Evolutionary conservation across 306 rosid genomes (phyloP).

Genomic region (Begonia peltatifolia): DNA sequence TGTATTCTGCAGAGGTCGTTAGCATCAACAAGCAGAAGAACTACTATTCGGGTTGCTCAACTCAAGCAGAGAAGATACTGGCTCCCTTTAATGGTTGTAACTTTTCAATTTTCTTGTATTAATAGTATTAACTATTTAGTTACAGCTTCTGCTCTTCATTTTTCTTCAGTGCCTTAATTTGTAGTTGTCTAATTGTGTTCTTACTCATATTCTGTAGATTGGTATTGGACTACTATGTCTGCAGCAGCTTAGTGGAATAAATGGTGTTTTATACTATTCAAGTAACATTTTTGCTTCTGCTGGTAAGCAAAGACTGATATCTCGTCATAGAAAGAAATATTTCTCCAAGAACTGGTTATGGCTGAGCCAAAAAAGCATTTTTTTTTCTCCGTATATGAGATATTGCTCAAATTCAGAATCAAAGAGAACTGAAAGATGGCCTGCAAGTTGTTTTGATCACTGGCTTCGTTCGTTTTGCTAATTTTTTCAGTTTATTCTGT

Average conservation of each 20-base stretch:
- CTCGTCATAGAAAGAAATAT: background rate
- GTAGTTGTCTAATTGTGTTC: constrained; percentile 11
- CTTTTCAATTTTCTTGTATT: constrained; percentile 2
- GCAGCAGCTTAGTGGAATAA: constrained; percentile 90
- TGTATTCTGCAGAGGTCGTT: constrained; percentile 47
- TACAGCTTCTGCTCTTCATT: constrained; percentile 11
- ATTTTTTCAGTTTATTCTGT: too few species aligned
- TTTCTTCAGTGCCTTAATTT: constrained; percentile 11
- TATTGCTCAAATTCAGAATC: too few species aligned
- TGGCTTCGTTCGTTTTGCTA: too few species aligned
- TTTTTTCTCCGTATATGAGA: too few species aligned
- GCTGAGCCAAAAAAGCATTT: too few species aligned
- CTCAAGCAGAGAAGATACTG: constrained; percentile 78
- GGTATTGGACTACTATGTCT: constrained; percentile 85
- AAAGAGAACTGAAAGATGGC: too few species aligned
- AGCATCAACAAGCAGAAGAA: constrained; percentile 52
- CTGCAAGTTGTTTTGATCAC: too few species aligned
- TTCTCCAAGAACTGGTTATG: too few species aligned
- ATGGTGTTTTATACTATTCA: constrained; percentile 77
- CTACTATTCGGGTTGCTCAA: constrained; percentile 60
- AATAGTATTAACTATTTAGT: constrained; percentile 32
- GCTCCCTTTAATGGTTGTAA: constrained; percentile 72
- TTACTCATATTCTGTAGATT: constrained; percentile 40
- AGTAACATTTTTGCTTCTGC: constrained; percentile 69
- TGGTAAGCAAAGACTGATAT: constrained; percentile 18